A percentile compares a stretch with the other conserved stretches of the same genome.
phyloP scores from a whole-genome alignment of 768 basidiomycete species.

The Crassisporium funariophilum region DNA sequence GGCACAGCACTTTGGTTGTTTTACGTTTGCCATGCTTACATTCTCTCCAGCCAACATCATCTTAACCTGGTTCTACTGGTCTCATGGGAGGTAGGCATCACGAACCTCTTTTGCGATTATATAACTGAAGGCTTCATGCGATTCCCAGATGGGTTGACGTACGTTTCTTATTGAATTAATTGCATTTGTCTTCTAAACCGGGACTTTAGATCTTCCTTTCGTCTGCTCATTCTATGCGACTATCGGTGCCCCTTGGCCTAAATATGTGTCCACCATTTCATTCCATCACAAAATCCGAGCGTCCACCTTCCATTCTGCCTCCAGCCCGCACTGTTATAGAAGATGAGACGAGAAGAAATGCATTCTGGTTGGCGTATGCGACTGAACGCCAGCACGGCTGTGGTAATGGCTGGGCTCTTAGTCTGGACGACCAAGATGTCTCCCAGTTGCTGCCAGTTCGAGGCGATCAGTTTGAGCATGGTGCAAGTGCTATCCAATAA shows the following conservation, averaged over 20 bases:
- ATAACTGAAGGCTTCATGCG: conserved; percentile 8
- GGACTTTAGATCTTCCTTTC: conserved; percentile 55
- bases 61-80: conserved; percentile 75
- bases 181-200: background rate
- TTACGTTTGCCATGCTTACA: background rate
- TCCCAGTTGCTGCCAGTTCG: conserved; percentile 70
- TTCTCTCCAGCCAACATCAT: conserved; percentile 54
- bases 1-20: conserved; percentile 34
- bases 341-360: conserved; percentile 71
- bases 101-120: background rate
- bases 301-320: conserved; percentile 60
- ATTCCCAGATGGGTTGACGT: conserved; percentile 72
- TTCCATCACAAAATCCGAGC: conserved; percentile 58
- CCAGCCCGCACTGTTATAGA: conserved; percentile 64
- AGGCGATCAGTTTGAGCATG: conserved; percentile 59
- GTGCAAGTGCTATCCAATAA: conserved; percentile 42
- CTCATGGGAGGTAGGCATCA: conserved; percentile 60
- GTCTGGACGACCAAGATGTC: conserved; percentile 73
- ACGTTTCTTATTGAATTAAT: conserved; percentile 14
- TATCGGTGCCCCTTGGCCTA: conserved; percentile 66
- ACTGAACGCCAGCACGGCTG: conserved; percentile 67
- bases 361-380: conserved; percentile 74
- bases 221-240: conserved; percentile 58
- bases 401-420: conserved; percentile 71
- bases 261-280: conserved; percentile 69